These are phyloP conservation scores for Coemansia sp. DNA, from an alignment of 192 early-diverging fungal species.

Conservation along the genomic window DNA sequence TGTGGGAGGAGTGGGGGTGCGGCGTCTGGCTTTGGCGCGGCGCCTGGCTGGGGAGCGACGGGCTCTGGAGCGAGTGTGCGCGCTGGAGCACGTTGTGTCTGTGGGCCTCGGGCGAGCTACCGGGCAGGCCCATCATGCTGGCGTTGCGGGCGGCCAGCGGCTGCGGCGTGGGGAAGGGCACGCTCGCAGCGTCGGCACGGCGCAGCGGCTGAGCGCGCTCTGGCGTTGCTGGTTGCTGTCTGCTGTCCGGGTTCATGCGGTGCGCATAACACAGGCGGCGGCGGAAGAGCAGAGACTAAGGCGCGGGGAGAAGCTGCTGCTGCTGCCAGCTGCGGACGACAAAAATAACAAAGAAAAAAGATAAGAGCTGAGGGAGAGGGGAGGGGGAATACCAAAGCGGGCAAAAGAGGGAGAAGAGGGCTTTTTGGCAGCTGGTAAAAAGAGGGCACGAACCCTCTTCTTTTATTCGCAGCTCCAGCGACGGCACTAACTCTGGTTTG, in stretches of 20 bases:
- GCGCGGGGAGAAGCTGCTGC: not conserved
- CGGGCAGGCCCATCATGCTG: slow-evolving; percentile 31
- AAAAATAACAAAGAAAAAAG: not conserved
- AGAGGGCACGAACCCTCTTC: too few relatives aligned
- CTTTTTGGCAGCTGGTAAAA: not conserved
- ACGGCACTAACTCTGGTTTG: not conserved
- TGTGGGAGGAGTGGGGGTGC: not conserved
- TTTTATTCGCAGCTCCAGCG: not conserved
- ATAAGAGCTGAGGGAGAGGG: not conserved
- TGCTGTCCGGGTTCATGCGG: slow-evolving; percentile 5
- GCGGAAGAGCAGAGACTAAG: not conserved
- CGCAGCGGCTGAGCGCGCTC: not conserved
- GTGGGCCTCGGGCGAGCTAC: slow-evolving; percentile 29
- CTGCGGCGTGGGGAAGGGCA: slow-evolving; percentile 20
- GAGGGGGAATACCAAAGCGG: not conserved
- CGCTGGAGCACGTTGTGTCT: slow-evolving; percentile 31
- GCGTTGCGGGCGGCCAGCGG: slow-evolving; percentile 31
- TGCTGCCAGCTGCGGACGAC: not conserved
- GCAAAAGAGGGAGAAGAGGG: not conserved
- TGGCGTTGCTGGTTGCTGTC: not conserved
- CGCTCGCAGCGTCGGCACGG: slow-evolving; percentile 15
- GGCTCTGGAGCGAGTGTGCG: slow-evolving; percentile 40
- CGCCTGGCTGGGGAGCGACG: not conserved
- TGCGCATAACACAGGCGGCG: not conserved
- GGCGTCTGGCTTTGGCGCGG: too few relatives aligned